These are phyloP conservation scores for Thalassiosira hispida DNA, from an alignment of 352 stramenopile genomes.

Conservation along the genomic window DNA sequence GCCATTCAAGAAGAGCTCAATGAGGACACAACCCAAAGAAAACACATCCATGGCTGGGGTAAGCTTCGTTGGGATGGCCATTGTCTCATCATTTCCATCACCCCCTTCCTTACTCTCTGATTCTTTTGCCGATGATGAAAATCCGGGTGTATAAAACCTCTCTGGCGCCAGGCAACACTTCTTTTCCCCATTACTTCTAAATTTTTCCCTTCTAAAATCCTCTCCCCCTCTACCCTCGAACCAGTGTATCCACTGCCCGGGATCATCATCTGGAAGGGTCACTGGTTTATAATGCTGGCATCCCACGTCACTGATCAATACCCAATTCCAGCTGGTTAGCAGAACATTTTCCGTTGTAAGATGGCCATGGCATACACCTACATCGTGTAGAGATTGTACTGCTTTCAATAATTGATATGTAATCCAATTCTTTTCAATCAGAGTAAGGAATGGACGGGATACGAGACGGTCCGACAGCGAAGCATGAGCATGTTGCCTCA, in stretches of 20 bases:
- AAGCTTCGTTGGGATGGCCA: conserved; percentile 34
- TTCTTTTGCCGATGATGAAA: conserved; percentile 26
- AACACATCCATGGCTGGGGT: conserved; percentile 97
- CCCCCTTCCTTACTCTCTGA: conserved; percentile 29
- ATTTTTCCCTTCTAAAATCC: conserved; percentile 17
- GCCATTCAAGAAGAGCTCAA: conserved; percentile 94
- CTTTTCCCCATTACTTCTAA: conserved; percentile 67
- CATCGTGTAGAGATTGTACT: conserved; percentile 92
- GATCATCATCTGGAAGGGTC: conserved; percentile 94
- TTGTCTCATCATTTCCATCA: background rate
- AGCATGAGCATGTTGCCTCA: conserved; percentile 95
- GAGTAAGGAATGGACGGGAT: conserved; percentile 93
- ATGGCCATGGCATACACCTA: conserved; percentile 94
- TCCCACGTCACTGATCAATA: conserved; percentile 96
- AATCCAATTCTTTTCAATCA: conserved; percentile 97
- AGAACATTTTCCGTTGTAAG: conserved; percentile 98
- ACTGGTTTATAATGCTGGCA: conserved; percentile 90
- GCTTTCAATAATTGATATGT: conserved; percentile 95
- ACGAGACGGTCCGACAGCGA: conserved; percentile 97
- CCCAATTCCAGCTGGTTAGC: conserved; percentile 97
- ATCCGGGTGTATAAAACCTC: conserved; percentile 84
- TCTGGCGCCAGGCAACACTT: conserved; percentile 96
- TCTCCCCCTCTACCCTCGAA: conserved; percentile 77
- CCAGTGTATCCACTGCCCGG: conserved; percentile 93
- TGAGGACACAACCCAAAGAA: conserved; percentile 96